A percentile compares a stretch with the other conserved stretches of the same genome.
These are phyloP conservation scores for Talaromyces marneffei DNA, from an alignment of 2,329 filamentous ascomycete species.

Conservation along the genomic window DNA sequence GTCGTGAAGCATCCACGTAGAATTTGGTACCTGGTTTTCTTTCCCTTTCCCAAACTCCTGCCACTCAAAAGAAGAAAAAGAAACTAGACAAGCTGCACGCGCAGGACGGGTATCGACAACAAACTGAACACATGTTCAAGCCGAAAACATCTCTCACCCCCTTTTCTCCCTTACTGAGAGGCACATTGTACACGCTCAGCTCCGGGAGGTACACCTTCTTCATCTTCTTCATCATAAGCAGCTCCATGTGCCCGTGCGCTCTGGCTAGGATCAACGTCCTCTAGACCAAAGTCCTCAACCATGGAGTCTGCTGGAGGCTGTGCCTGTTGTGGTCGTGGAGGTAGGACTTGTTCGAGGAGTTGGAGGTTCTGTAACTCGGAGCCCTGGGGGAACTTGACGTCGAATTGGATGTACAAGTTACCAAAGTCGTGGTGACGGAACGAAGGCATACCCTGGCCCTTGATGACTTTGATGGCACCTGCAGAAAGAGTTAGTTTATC, in stretches of 20 bases:
- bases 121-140: not conserved
- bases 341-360: slow-evolving; percentile 77
- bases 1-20: not conserved
- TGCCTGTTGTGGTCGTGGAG: slow-evolving; percentile 59
- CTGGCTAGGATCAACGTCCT: slow-evolving; percentile 71
- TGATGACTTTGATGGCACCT: slow-evolving; percentile 91
- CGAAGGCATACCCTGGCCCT: slow-evolving; percentile 96
- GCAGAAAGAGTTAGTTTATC: slow-evolving; percentile 23
- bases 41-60: not conserved
- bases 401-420: slow-evolving; percentile 96
- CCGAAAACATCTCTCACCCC: not conserved
- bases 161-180: slow-evolving; percentile 38
- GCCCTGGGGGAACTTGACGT: slow-evolving; percentile 91
- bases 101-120: not conserved
- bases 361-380: slow-evolving; percentile 64
- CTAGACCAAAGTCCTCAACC: slow-evolving; percentile 82
- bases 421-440: slow-evolving; percentile 90
- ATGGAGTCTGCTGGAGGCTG: slow-evolving; percentile 76
- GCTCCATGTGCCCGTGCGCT: slow-evolving; percentile 58
- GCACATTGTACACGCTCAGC: slow-evolving; percentile 49
- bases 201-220: slow-evolving; percentile 43
- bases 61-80: not conserved
- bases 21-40: not conserved
- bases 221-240: slow-evolving; percentile 64
- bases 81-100: not conserved